Conservation (phyloP, 768 basidiomycete species). For the Hemileccinum impolitum region DNA sequence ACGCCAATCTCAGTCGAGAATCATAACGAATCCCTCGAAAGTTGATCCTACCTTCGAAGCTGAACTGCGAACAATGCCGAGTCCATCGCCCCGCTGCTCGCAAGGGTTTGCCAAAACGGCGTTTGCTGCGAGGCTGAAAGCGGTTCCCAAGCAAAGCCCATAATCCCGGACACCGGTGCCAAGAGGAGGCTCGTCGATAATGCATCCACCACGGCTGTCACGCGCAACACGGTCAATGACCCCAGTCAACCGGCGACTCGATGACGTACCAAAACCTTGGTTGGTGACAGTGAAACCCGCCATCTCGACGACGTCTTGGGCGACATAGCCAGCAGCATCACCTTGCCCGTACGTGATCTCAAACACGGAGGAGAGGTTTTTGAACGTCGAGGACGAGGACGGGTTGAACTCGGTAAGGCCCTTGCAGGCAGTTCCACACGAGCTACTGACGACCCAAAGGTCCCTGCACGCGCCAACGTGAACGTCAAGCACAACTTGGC, state of each 20-base stretch:
- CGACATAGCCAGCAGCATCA: constrained; percentile 42
- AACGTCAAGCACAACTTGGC: neutral
- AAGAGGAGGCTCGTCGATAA: constrained; percentile 38
- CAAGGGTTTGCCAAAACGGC: constrained; percentile 54
- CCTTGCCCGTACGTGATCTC: constrained; percentile 49
- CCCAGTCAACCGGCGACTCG: neutral
- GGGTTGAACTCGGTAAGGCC: constrained; percentile 32
- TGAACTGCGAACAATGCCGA: constrained; percentile 42
- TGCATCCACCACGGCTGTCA: constrained; percentile 37
- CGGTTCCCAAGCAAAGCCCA: constrained; percentile 50
- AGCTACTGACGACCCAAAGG: constrained; percentile 45
- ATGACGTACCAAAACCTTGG: constrained; percentile 41
- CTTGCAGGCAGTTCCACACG: constrained; percentile 31
- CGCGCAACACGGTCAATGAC: neutral
- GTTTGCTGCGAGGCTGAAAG: constrained; percentile 41
- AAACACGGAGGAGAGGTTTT: constrained; percentile 35
- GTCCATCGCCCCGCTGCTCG: constrained; percentile 32
- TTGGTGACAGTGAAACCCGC: constrained; percentile 47
- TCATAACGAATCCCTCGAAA: neutral
- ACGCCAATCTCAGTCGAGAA: neutral
- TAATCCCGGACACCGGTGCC: constrained; percentile 47
- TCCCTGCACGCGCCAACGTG: constrained; percentile 37
- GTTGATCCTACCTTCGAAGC: constrained; percentile 36
- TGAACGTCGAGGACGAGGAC: constrained; percentile 37
- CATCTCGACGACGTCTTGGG: constrained; percentile 45